Conservation (phyloP, 1,284 basidiomycete species). For the Prillingera fragicola region DNA sequence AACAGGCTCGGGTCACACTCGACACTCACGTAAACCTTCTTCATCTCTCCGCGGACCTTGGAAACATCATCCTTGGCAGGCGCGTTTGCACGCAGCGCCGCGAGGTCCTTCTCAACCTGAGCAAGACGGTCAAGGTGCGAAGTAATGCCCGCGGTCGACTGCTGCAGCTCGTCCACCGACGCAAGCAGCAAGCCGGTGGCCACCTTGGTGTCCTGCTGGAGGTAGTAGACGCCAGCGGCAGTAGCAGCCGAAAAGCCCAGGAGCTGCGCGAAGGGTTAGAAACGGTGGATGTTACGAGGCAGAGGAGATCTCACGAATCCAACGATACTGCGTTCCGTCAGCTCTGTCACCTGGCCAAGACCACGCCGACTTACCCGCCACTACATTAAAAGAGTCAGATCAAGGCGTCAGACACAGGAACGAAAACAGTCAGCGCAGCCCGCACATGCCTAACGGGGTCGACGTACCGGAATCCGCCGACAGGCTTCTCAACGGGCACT, state of each 20-base stretch:
- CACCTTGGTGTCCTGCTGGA: slow-evolving; percentile 82
- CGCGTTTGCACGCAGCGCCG: slow-evolving; percentile 61
- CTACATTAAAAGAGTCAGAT: slow-evolving; percentile 29
- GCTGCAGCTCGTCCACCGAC: slow-evolving; percentile 78
- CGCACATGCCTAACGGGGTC: neutral
- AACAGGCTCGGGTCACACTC: neutral
- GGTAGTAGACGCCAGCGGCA: slow-evolving; percentile 69
- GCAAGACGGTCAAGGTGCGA: slow-evolving; percentile 78
- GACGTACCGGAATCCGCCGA: slow-evolving; percentile 65
- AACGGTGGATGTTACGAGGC: slow-evolving; percentile 59
- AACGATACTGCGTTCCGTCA: slow-evolving; percentile 57
- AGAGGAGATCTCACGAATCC: slow-evolving; percentile 59
- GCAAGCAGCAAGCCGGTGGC: slow-evolving; percentile 76
- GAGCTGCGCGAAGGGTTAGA: slow-evolving; percentile 82
- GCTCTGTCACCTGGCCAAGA: neutral
- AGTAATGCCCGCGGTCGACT: slow-evolving; percentile 76
- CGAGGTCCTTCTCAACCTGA: slow-evolving; percentile 79
- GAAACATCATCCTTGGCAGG: slow-evolving; percentile 73
- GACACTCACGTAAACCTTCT: slow-evolving; percentile 63
- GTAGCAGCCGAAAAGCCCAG: slow-evolving; percentile 30
- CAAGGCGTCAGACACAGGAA: neutral
- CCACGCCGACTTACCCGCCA: slow-evolving; percentile 61
- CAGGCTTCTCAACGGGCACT: slow-evolving; percentile 60
- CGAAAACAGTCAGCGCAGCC: neutral
- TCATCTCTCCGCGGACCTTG: slow-evolving; percentile 67